phyloP scores from a whole-genome alignment of 768 basidiomycete species.

The Clitopilus hobsonii region DNA sequence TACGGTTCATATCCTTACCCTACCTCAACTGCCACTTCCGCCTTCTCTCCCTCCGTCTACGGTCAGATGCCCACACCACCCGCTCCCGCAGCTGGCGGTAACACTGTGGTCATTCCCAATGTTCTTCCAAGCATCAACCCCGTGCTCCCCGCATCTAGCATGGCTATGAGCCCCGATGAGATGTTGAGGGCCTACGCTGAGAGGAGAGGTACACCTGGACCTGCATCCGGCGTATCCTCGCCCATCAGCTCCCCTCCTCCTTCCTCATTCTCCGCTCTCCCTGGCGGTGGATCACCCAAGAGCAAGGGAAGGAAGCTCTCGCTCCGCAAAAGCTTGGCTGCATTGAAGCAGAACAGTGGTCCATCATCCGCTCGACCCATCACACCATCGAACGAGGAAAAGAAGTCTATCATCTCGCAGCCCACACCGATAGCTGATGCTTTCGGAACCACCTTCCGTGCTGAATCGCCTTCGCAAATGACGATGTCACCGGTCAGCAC shows the following conservation, averaged over 20 bases:
- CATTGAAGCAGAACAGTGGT: constrained; percentile 4
- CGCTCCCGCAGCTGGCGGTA: constrained; percentile 15
- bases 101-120: not conserved
- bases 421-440: constrained; percentile 17
- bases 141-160: constrained; percentile 21
- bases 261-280: not conserved
- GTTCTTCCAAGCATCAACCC: constrained; percentile 7
- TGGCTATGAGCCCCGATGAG: constrained; percentile 59
- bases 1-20: not conserved
- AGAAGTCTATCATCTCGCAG: constrained; percentile 15
- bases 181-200: constrained; percentile 73
- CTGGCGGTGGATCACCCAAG: not conserved
- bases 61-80: constrained; percentile 16
- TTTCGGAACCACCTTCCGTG: not conserved
- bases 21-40: constrained; percentile 2
- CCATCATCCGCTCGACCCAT: constrained; percentile 6
- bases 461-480: not conserved
- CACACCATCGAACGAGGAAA: not conserved
- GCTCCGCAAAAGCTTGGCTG: constrained; percentile 17
- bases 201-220: constrained; percentile 14
- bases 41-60: constrained; percentile 7
- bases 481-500: not conserved
- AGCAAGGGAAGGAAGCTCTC: constrained; percentile 10
- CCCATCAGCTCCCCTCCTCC: not conserved
- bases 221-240: not conserved